A percentile compares a stretch with the other conserved stretches of the same genome.
Conservation (phyloP, 1,284 basidiomycete species). For the Phellopilus nigrolimitatus region DNA sequence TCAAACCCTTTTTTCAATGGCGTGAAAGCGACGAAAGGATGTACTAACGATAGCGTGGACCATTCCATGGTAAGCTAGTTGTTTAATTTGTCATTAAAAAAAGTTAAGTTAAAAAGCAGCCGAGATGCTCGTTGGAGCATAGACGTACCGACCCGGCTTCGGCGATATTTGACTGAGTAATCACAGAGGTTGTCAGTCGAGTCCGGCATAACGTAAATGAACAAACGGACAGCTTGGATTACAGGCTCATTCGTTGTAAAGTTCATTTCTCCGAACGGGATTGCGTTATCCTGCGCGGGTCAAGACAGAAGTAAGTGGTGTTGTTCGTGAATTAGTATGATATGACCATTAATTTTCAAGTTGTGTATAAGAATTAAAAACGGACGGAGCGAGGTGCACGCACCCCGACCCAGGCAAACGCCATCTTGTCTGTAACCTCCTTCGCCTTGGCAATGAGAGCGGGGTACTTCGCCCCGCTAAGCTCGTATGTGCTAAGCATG, state of each 20-base stretch:
- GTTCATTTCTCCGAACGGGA: constrained; percentile 53
- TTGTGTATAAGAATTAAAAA: constrained; percentile 2
- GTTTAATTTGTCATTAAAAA: too few species aligned
- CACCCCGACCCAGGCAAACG: constrained; percentile 53
- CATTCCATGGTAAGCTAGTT: constrained; percentile 44
- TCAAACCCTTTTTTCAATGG: constrained; percentile 31
- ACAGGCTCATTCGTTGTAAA: constrained; percentile 41
- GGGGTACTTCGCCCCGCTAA: constrained; percentile 55
- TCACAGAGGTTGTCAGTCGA: background rate
- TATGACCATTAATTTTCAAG: too few species aligned
- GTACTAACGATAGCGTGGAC: constrained; percentile 34
- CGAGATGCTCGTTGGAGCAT: too few species aligned
- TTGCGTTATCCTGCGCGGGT: constrained; percentile 38
- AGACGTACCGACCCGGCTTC: constrained; percentile 61
- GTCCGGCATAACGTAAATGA: background rate
- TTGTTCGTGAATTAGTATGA: too few species aligned
- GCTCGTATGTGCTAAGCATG: constrained; percentile 77
- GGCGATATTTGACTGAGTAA: constrained; percentile 49
- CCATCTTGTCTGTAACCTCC: constrained; percentile 68
- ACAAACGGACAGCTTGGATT: constrained; percentile 35
- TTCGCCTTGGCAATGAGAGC: constrained; percentile 60
- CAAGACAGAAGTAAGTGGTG: too few species aligned
- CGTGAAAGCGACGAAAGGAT: background rate
- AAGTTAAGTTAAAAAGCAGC: too few species aligned
- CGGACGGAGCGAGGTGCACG: constrained; percentile 23